Percentiles rank a stretch among this genome's conserved stretches.
These are phyloP conservation scores for Polyporus arcularius DNA, from an alignment of 768 basidiomycete genomes.

Conservation along the genomic window DNA sequence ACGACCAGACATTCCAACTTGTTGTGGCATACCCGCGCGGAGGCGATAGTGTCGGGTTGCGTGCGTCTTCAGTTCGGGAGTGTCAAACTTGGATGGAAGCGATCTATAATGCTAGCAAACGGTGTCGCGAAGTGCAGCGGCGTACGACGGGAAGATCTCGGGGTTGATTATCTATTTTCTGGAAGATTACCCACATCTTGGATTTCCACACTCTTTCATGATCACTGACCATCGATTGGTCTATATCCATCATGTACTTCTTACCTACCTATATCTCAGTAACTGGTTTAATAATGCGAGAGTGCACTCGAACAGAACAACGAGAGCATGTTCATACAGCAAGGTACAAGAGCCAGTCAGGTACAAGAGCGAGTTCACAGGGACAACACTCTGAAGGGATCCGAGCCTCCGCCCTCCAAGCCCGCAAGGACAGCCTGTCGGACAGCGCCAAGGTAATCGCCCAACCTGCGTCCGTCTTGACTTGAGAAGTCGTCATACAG, in stretches of 20 bases:
- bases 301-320: too few species aligned
- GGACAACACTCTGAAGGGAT: conserved; percentile 58
- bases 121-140: conserved; percentile 49
- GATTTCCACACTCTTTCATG: too few species aligned
- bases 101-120: conserved; percentile 44
- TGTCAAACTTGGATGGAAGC: conserved; percentile 54
- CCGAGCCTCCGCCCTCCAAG: conserved; percentile 73
- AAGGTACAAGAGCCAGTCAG: too few species aligned
- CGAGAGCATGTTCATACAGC: too few species aligned
- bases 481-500: conserved; percentile 84
- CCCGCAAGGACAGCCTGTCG: conserved; percentile 70
- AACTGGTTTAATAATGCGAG: too few species aligned
- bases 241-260: too few species aligned
- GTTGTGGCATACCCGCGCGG: conserved; percentile 20
- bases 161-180: conserved; percentile 34
- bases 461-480: conserved; percentile 59
- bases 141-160: conserved; percentile 27
- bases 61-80: conserved; percentile 56
- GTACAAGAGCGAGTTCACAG: not conserved
- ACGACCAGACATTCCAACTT: conserved; percentile 61
- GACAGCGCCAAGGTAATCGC: conserved; percentile 75
- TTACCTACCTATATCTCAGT: too few species aligned
- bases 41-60: conserved; percentile 19
- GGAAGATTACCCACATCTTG: conserved; percentile 54
- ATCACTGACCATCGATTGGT: too few species aligned